phyloP scores from a whole-genome alignment of 2,329 filamentous ascomycete species.

The Sordariomycetes sp. region DNA sequence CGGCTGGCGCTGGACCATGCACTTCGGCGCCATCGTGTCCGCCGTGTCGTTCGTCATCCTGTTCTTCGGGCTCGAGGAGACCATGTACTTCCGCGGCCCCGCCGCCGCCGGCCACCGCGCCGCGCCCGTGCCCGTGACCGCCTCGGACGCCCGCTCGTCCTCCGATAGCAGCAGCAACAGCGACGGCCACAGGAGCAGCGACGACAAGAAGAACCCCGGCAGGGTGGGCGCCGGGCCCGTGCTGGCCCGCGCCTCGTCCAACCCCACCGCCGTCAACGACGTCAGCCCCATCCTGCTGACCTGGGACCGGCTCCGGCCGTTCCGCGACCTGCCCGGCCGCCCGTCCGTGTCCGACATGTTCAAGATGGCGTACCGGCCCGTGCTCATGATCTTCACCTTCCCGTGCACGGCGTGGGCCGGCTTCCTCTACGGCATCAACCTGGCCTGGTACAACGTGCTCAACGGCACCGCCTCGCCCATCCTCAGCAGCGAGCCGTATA shows the following conservation, averaged over 20 bases:
- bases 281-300: background rate
- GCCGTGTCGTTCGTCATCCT: slow-evolving; percentile 36
- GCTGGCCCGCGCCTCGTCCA: background rate
- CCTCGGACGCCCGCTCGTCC: slow-evolving; percentile 12
- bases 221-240: background rate
- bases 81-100: slow-evolving; percentile 35
- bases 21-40: slow-evolving; percentile 42
- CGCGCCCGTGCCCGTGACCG: slow-evolving; percentile 7
- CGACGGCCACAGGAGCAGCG: background rate
- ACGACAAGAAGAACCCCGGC: background rate
- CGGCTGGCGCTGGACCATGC: slow-evolving; percentile 34
- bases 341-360: slow-evolving; percentile 12
- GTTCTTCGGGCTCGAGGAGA: slow-evolving; percentile 52
- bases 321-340: slow-evolving; percentile 9
- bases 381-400: slow-evolving; percentile 19
- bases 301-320: slow-evolving; percentile 12
- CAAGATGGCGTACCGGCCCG: slow-evolving; percentile 10
- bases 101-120: slow-evolving; percentile 13
- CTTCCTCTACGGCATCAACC: slow-evolving; percentile 21
- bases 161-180: background rate
- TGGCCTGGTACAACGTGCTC: slow-evolving; percentile 23
- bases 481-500: slow-evolving; percentile 20
- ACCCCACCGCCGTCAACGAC: background rate
- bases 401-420: slow-evolving; percentile 21
- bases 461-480: slow-evolving; percentile 20